Evolutionary conservation across 2,329 filamentous ascomycete species (phyloP), one percentile per base, ranked within the genome.

Genomic region (Coleophoma crateriformis): DNA sequence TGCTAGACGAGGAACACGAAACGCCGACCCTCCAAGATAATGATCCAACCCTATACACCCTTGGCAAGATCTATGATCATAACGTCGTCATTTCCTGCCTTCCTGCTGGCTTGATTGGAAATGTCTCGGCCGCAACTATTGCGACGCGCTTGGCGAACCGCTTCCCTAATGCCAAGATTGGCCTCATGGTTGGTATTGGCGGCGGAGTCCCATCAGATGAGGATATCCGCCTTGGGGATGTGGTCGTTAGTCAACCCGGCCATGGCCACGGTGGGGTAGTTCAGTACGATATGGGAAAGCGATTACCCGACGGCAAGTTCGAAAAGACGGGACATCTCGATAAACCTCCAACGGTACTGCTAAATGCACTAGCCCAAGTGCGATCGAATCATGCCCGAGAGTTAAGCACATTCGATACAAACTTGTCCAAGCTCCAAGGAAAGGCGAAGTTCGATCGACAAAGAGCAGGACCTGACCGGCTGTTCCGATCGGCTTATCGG

Each of bases 131-230:
- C 14, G 55, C 66, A 8, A 49, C 33, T 2, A 58, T 69, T 65
- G 61, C 34, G 62, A 17, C 44, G 56, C 13, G 61, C n/a, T n/a
- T n/a, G n/a, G n/a, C n/a, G n/a, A n/a, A n/a, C n/a, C n/a, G 53
- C 14, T 51, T 72, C 53, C 38, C 61, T 2, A 49, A n/a, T n/a
- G n/a, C 63, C n/a, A 58, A 52, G 49, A 48, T 62, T 39, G 53
- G 54, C n/a, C 47, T 62, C 19, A 64, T 75, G 61, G 69, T 74
- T 2, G 70, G 71, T 19, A 68, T 75, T 33, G 70, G 67, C 35
- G 58, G 57, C 3, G 58, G 57, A 12, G 59, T 56, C 13, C 50
- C 33, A 55, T n/a, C 45, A 34, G 38, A 44, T 20, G 14, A 12
- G 14, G 59, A 63, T 41, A 61, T 63, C 41, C 61, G 60, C 11